These are phyloP conservation scores for Lentinula guzmanii DNA, from an alignment of 768 basidiomycete genomes.

Conservation along the genomic window DNA sequence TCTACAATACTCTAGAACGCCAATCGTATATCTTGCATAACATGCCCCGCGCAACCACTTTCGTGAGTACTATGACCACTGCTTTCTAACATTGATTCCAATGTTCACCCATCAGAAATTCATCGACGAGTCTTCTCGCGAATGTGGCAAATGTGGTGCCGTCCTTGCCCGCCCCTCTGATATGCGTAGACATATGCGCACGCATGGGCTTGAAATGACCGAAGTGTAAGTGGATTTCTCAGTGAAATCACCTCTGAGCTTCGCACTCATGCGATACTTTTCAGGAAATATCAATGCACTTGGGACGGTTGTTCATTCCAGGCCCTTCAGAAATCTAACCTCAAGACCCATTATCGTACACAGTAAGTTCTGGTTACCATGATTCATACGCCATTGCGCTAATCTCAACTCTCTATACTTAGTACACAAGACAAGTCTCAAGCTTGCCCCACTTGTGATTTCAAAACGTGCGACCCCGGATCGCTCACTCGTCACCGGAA, in stretches of 20 bases:
- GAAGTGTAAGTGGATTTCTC: neutral
- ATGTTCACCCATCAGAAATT: neutral
- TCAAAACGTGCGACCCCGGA: conserved; percentile 1
- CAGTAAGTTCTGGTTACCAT: neutral
- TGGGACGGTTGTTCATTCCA: neutral
- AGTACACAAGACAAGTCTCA: conserved; percentile 1
- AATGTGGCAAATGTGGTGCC: neutral
- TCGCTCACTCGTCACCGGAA: conserved; percentile 5
- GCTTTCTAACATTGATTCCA: neutral
- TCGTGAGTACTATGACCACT: neutral
- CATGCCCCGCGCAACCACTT: neutral
- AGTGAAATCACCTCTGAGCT: no score
- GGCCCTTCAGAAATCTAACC: neutral
- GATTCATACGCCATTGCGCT: neutral
- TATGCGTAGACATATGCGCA: neutral
- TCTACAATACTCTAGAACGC: neutral
- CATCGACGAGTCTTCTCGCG: neutral
- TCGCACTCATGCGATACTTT: neutral
- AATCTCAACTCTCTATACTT: neutral
- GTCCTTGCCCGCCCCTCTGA: neutral
- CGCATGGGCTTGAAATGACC: neutral
- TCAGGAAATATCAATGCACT: neutral
- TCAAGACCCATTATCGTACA: neutral
- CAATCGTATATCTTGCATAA: neutral
- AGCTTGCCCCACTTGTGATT: conserved; percentile 1